These are phyloP conservation scores for Misopates orontium DNA, from an alignment of 257 asterid species.

Conservation along the genomic window DNA sequence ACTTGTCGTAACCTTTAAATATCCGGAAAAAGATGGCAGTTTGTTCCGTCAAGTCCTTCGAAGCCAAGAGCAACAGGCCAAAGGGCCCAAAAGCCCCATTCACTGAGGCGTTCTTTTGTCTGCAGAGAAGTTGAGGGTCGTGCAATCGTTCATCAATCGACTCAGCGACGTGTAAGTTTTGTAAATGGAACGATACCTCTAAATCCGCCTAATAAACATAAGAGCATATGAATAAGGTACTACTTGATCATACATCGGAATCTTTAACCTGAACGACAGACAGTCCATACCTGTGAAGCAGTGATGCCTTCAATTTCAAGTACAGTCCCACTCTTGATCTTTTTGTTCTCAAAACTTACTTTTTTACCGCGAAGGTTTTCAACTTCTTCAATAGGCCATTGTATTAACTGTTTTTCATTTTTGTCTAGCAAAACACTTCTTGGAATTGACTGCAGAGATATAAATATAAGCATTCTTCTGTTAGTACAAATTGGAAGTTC, in stretches of 20 bases:
- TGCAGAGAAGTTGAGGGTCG: conserved; percentile 40
- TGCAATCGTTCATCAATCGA: conserved; percentile 22
- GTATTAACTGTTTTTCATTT: conserved; percentile 34
- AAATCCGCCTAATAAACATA: conserved; percentile 34
- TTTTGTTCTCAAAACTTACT: conserved; percentile 27
- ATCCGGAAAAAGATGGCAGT: conserved; percentile 49
- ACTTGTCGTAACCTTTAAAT: conserved; percentile 23
- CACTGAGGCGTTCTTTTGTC: conserved; percentile 33
- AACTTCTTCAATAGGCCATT: conserved; percentile 50
- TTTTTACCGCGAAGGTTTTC: conserved; percentile 30
- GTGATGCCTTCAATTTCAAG: conserved; percentile 33
- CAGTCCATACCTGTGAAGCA: conserved; percentile 37
- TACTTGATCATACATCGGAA: not conserved
- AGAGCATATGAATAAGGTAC: conserved; percentile 6
- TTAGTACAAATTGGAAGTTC: no score
- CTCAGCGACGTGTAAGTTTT: conserved; percentile 34
- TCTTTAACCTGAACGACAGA: not conserved
- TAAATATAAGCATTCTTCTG: not conserved
- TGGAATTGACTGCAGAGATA: conserved; percentile 35
- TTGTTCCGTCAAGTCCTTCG: conserved; percentile 42
- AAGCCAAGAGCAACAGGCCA: conserved; percentile 46
- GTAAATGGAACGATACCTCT: conserved; percentile 31
- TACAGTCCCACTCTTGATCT: conserved; percentile 28
- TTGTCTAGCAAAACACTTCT: conserved; percentile 41
- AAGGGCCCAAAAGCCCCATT: conserved; percentile 49